These are phyloP conservation scores for Cyberlindnera xylosilytica DNA, from an alignment of 805 yeast species.

Conservation along the genomic window DNA sequence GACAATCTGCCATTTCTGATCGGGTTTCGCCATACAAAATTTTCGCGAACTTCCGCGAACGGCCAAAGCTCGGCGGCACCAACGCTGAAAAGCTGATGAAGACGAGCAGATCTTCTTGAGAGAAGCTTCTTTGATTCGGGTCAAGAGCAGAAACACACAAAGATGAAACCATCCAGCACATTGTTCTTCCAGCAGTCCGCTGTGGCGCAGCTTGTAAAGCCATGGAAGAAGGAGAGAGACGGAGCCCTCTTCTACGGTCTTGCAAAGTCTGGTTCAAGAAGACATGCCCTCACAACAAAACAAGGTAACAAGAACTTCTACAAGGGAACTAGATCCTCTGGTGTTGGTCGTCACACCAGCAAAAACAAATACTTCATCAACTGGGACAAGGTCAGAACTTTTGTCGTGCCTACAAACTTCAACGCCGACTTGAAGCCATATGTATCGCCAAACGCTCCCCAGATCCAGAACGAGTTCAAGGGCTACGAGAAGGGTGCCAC, in stretches of 20 bases:
- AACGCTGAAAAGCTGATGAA: no score
- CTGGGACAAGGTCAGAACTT: conserved; percentile 87
- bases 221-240: conserved; percentile 85
- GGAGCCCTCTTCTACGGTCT: conserved; percentile 83
- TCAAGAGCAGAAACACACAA: no score
- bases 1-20: conserved; percentile 11
- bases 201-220: conserved; percentile 58
- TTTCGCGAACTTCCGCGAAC: no score
- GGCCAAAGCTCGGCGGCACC: no score
- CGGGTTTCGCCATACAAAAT: no score
- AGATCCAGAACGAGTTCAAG: conserved; percentile 59
- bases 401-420: conserved; percentile 65
- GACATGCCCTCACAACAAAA: conserved; percentile 82
- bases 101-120: no score
- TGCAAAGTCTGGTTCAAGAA: conserved; percentile 75
- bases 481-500: conserved; percentile 72
- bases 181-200: conserved; percentile 46
- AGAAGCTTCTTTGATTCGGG: no score
- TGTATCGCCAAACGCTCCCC: conserved; percentile 72
- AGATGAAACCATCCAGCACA: conserved; percentile 49
- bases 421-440: conserved; percentile 61
- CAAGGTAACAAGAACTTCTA: conserved; percentile 92
- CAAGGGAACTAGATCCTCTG: conserved; percentile 95
- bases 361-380: conserved; percentile 74
- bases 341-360: conserved; percentile 77